These are phyloP conservation scores for Lenwebbia sp. DNA, from an alignment of 345 rosid species.

Conservation along the genomic window DNA sequence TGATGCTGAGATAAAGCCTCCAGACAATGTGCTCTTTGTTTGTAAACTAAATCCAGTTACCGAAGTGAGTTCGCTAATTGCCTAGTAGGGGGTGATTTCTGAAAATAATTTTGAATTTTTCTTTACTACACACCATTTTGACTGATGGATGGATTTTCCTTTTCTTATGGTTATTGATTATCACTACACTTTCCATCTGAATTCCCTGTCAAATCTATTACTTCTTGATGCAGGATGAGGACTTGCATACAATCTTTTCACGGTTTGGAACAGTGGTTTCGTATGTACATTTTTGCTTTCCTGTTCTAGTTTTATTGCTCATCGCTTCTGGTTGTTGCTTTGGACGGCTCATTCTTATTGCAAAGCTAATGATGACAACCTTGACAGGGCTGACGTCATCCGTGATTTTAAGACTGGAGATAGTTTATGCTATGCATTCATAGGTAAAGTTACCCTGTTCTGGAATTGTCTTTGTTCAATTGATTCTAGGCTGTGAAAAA, in stretches of 20 bases:
- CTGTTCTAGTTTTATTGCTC: not conserved
- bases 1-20: constrained; percentile 85
- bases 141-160: not conserved
- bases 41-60: constrained; percentile 98
- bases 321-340: not conserved
- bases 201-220: not conserved
- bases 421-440: constrained; percentile 91
- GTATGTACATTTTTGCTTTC: constrained; percentile 29
- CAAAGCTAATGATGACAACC: not conserved
- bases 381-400: constrained; percentile 78
- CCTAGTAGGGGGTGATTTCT: not conserved
- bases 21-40: constrained; percentile 90
- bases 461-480: not conserved
- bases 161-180: not conserved
- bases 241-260: constrained; percentile 87
- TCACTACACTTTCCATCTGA: not conserved
- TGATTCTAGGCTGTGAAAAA: not conserved
- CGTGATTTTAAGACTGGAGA: constrained; percentile 96
- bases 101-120: not conserved
- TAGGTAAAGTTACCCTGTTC: constrained; percentile 40
- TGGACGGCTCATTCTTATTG: not conserved
- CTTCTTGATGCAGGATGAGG: constrained; percentile 72
- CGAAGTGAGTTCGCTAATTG: constrained; percentile 49
- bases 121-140: not conserved
- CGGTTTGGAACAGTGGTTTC: constrained; percentile 82